These are phyloP conservation scores for Jatropha curcas DNA, from an alignment of 345 rosid species.

Conservation along the genomic window DNA sequence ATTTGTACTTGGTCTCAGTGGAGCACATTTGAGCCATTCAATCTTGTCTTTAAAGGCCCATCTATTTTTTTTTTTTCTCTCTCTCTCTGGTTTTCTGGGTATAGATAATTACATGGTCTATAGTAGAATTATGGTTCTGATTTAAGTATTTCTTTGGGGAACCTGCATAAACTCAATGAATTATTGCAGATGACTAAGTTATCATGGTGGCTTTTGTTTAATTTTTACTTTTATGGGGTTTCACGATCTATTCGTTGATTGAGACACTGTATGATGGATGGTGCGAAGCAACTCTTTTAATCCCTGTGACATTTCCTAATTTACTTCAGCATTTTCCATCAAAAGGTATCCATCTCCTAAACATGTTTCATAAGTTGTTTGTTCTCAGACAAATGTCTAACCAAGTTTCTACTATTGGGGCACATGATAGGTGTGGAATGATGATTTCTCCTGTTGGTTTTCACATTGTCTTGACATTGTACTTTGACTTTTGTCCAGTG, in stretches of 20 bases:
- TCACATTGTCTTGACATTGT: constrained; percentile 4
- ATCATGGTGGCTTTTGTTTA: neutral
- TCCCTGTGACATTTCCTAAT: neutral
- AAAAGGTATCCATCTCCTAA: neutral
- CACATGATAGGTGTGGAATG: neutral
- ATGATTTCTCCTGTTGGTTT: neutral
- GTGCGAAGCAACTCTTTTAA: neutral
- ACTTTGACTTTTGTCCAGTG: constrained; percentile 5
- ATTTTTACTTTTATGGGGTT: neutral
- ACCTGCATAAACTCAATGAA: neutral
- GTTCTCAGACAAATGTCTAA: neutral
- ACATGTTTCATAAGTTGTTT: neutral
- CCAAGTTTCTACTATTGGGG: too few species aligned
- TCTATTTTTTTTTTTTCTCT: too few species aligned
- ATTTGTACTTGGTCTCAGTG: neutral
- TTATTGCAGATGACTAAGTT: neutral
- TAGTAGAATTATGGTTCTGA: neutral
- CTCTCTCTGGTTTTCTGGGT: neutral
- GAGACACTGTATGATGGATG: neutral
- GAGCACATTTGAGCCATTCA: neutral
- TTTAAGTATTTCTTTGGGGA: neutral
- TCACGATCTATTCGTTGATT: neutral
- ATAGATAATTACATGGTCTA: neutral
- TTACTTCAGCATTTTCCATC: neutral
- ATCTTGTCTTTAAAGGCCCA: neutral